Evolutionary conservation across 768 basidiomycete genomes (phyloP).

Genomic region (Cystofilobasidium capitatum): DNA sequence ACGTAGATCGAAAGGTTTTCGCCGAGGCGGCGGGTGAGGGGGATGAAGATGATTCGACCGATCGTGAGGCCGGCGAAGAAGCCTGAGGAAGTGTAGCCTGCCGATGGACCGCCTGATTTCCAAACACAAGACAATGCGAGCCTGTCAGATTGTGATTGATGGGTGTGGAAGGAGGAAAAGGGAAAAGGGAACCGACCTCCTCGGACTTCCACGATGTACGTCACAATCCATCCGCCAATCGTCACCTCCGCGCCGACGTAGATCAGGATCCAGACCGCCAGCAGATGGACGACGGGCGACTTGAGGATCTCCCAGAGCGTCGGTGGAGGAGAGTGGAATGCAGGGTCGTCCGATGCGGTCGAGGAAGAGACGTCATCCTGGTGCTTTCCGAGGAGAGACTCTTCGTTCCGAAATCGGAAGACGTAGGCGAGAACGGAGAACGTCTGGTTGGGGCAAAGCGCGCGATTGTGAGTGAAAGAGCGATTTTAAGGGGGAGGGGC

Average conservation of each 20-base stretch:
- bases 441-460: constrained; percentile 32
- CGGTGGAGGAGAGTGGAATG: constrained; percentile 11
- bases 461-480: background rate
- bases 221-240: constrained; percentile 56
- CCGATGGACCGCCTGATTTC: constrained; percentile 44
- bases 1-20: constrained; percentile 39
- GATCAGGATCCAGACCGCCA: constrained; percentile 38
- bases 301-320: constrained; percentile 36
- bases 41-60: constrained; percentile 49
- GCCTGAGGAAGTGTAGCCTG: constrained; percentile 49
- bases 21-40: constrained; percentile 46
- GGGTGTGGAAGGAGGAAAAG: background rate
- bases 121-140: background rate
- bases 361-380: background rate
- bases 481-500: background rate
- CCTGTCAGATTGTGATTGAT: background rate
- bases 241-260: constrained; percentile 43
- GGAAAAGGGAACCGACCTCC: constrained; percentile 9
- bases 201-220: constrained; percentile 45
- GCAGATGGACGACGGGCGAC: constrained; percentile 33
- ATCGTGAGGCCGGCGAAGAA: constrained; percentile 45
- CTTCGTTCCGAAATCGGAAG: constrained; percentile 62
- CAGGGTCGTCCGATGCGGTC: background rate
- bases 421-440: constrained; percentile 47
- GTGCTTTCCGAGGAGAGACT: constrained; percentile 35